Conservation (phyloP, 345 rosid genomes). For the Heritiera littoralis region DNA sequence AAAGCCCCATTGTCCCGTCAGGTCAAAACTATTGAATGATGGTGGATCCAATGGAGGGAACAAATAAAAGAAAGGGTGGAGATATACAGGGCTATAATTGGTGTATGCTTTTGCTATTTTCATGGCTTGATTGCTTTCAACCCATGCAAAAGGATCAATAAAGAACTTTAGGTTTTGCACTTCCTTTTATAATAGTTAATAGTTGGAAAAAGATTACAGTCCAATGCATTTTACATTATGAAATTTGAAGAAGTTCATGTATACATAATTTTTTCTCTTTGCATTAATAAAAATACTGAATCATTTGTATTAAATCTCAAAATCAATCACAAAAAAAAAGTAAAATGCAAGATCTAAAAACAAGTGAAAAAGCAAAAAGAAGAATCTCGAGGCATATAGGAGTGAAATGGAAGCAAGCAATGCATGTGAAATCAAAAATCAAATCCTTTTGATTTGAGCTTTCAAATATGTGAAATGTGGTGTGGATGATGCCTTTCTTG, state of each 20-base stretch:
- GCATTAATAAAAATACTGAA: too few relatives aligned
- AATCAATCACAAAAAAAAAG: constrained; percentile 9
- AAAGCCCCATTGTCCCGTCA: background rate
- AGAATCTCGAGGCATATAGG: constrained; percentile 31
- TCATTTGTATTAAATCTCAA: too few relatives aligned
- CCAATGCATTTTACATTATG: background rate
- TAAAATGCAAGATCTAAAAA: background rate
- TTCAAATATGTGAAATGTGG: too few relatives aligned
- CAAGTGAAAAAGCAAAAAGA: constrained; percentile 15
- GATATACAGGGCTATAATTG: background rate
- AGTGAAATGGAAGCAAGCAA: constrained; percentile 10
- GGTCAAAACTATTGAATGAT: constrained; percentile 15
- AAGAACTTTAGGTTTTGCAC: constrained; percentile 25
- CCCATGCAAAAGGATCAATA: constrained; percentile 10
- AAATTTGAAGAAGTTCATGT: too few relatives aligned
- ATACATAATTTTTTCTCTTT: too few relatives aligned
- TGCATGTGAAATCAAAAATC: background rate
- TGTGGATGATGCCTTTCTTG: constrained; percentile 11
- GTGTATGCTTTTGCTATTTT: background rate
- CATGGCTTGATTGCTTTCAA: background rate
- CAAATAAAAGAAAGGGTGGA: background rate
- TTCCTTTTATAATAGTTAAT: constrained; percentile 28
- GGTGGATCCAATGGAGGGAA: constrained; percentile 28
- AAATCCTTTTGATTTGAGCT: background rate
- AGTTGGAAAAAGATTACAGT: constrained; percentile 18